Conservation (phyloP, 2,329 filamentous ascomycete genomes). For the Trichoderma endophyticum region DNA sequence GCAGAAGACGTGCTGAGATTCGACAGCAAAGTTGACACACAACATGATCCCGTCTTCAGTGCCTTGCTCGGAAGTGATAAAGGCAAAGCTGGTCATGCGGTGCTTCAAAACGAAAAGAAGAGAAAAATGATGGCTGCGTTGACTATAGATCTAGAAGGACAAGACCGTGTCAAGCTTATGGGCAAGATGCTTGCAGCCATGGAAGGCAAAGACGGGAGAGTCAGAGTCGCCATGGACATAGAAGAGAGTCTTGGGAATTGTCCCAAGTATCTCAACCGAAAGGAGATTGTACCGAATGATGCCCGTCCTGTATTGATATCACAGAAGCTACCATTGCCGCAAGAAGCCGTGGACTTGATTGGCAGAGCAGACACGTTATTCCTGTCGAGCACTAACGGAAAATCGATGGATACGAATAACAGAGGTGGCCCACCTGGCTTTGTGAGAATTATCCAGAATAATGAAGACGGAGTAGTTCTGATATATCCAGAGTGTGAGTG, state of each 20-base stretch:
- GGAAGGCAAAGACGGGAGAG: background rate
- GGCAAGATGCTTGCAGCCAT: slow-evolving; percentile 64
- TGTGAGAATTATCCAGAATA: slow-evolving; percentile 55
- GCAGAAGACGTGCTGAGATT: background rate
- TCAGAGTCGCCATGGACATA: background rate
- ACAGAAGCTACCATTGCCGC: background rate
- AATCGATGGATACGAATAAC: slow-evolving; percentile 80
- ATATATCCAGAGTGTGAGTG: background rate
- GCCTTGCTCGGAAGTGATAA: background rate
- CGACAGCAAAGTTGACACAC: background rate
- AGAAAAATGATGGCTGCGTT: slow-evolving; percentile 46
- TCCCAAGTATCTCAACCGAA: background rate
- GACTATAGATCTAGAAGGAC: slow-evolving; percentile 50
- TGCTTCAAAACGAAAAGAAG: slow-evolving; percentile 33
- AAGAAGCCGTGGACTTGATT: background rate
- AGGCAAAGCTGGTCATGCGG: background rate
- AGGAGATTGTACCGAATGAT: background rate
- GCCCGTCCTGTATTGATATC: background rate
- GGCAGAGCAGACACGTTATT: background rate
- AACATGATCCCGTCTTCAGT: background rate
- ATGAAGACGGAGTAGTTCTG: background rate
- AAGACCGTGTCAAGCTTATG: slow-evolving; percentile 70
- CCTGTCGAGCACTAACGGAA: slow-evolving; percentile 63
- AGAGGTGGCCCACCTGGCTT: slow-evolving; percentile 74
- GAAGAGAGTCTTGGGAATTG: background rate